Evolutionary conservation across 169 alveolate species (phyloP), one percentile per base, ranked within the genome.

Genomic region (Plasmodium relictum): DNA sequence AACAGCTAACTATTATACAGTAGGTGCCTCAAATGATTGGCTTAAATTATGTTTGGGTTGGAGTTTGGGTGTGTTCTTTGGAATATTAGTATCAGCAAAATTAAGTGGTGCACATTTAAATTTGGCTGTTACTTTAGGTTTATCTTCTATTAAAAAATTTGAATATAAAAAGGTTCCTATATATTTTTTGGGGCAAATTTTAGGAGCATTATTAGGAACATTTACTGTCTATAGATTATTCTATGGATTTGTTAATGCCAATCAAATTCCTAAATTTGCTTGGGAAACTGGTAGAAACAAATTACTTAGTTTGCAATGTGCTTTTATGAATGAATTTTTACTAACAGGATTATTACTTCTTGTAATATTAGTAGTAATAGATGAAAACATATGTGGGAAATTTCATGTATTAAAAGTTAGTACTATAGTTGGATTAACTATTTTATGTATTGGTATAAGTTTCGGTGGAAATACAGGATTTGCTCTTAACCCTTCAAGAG

Each of bases 401-500:
- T 71, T 85, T 63, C 58, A 74, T 26, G 61, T 73, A 5, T 52
- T 88, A 54, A 69, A 74, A 72, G 70, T 88, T 70, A 66, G 88
- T 68, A 20, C 80, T 6, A 68, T 74, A 10, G 90, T 88, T 41
- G 93, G 91, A 61, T 85, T 88, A 37, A 69, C 78, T 62, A 61
- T 88, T 42, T 65, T 74, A 65, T 72, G 73, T 45, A 88, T 88
- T 52, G 93, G 93, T 73, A 48, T 88, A 63, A 68, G 88, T 48
- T 88, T 88, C 42, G 93, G 93, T 52, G 86, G 72, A 3, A 88
- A 88, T 54, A 88, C 90, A 18, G 93, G 93, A 48, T 88, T 78
- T 73, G 93, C 93, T 44, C 66, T 88, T 7, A 88, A 88, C 48
- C 93, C 93, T 0, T 80, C 93, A 48, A 74, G 93, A 88, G 93